These are phyloP conservation scores for Sophora flavescens DNA, from an alignment of 306 rosid genomes.

Conservation along the genomic window DNA sequence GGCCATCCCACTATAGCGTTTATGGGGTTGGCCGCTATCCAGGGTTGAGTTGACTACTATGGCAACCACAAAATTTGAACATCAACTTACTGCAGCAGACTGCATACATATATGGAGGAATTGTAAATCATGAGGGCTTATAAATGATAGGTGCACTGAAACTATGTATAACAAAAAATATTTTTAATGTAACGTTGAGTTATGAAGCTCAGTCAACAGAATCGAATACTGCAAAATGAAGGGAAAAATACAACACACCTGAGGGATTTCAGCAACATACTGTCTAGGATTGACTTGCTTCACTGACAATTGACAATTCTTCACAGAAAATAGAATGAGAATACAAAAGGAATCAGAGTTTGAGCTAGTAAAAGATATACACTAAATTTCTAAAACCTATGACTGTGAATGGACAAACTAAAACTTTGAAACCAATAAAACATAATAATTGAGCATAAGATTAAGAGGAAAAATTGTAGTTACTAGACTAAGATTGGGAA, in stretches of 20 bases:
- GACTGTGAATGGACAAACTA: not conserved
- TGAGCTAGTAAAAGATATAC: not conserved
- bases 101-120: no score
- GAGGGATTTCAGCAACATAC: constrained; percentile 87
- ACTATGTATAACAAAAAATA: not conserved
- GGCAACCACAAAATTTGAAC: no score
- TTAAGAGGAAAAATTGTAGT: not conserved
- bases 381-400: not conserved
- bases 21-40: no score
- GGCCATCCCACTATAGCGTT: no score
- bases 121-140: not conserved
- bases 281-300: constrained; percentile 91
- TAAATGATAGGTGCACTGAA: not conserved
- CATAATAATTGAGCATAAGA: not conserved
- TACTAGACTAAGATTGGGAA: not conserved
- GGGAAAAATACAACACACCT: constrained; percentile 51
- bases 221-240: not conserved
- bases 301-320: constrained; percentile 90
- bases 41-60: no score
- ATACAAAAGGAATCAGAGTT: constrained; percentile 17
- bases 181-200: not conserved
- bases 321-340: not conserved
- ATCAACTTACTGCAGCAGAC: no score
- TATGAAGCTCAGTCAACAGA: not conserved
- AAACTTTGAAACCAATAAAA: not conserved